These are phyloP conservation scores for Spatholobus suberectus DNA, from an alignment of 306 rosid species.

Conservation along the genomic window DNA sequence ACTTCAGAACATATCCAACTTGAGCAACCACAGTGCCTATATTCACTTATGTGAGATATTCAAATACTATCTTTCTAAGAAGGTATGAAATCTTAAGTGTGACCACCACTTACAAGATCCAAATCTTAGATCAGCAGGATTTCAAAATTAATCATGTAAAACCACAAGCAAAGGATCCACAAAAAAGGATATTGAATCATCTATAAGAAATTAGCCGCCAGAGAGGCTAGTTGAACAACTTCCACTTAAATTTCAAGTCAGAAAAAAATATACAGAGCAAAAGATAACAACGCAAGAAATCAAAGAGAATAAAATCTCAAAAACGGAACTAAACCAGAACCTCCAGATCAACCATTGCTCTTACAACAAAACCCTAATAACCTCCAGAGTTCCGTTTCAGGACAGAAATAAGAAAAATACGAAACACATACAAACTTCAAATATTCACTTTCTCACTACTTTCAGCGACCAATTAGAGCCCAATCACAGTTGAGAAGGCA, in stretches of 20 bases:
- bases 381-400: conserved; percentile 12
- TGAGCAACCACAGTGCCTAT: neutral
- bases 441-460: conserved; percentile 9
- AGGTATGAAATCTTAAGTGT: conserved; percentile 9
- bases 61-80: conserved; percentile 15
- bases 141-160: conserved; percentile 30
- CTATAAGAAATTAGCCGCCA: conserved; percentile 31
- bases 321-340: conserved; percentile 17
- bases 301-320: conserved; percentile 7
- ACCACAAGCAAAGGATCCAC: neutral
- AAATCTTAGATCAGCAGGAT: neutral
- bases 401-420: conserved; percentile 24
- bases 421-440: neutral
- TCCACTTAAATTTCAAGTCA: conserved; percentile 8
- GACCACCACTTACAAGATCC: conserved; percentile 8
- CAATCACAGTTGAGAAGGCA: neutral
- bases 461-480: conserved; percentile 40
- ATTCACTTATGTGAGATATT: conserved; percentile 4
- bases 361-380: conserved; percentile 37
- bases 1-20: neutral
- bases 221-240: conserved; percentile 31
- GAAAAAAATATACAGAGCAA: neutral
- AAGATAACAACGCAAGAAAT: too few relatives aligned
- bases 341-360: conserved; percentile 29
- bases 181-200: neutral